Evolutionary conservation across 768 basidiomycete species (phyloP).

Genomic region (Suillus cothurnatus): DNA sequence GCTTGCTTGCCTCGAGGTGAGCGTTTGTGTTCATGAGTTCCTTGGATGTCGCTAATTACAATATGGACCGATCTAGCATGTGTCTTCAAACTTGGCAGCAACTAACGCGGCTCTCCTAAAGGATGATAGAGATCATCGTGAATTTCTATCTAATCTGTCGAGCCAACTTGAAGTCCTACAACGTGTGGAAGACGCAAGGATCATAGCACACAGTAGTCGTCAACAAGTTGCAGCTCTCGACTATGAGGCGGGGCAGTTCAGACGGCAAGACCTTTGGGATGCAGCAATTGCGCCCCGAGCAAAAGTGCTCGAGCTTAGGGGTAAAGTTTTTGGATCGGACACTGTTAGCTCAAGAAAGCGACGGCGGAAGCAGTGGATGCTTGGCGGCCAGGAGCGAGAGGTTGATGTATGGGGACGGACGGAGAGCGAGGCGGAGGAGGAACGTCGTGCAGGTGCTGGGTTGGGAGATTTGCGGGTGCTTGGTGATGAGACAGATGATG

Average conservation of each 20-base stretch:
- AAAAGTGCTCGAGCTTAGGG: conserved; percentile 65
- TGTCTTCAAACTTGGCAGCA: conserved; percentile 53
- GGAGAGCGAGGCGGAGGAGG: conserved; percentile 78
- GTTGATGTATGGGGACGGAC: conserved; percentile 73
- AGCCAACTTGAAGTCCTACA: conserved; percentile 48
- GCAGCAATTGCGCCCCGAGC: conserved; percentile 59
- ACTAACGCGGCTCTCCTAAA: conserved; percentile 60
- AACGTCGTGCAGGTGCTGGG: conserved; percentile 39
- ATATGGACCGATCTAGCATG: conserved; percentile 35
- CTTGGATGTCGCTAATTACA: conserved; percentile 1
- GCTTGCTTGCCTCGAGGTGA: conserved; percentile 56
- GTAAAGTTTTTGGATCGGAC: conserved; percentile 69
- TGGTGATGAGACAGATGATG: conserved; percentile 32
- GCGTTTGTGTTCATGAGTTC: conserved; percentile 12
- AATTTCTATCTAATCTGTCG: conserved; percentile 49
- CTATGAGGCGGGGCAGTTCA: conserved; percentile 75
- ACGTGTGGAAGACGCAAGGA: conserved; percentile 51
- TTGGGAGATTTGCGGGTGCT: conserved; percentile 18
- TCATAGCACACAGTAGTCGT: conserved; percentile 51
- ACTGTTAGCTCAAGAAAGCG: conserved; percentile 51
- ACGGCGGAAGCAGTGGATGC: conserved; percentile 68
- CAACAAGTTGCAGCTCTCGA: conserved; percentile 57
- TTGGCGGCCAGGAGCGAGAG: conserved; percentile 60
- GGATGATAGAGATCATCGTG: conserved; percentile 57
- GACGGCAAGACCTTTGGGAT: conserved; percentile 66